Evolutionary conservation across 2,329 filamentous ascomycete genomes (phyloP).

Genomic region (Pestalotiopsis sp.): DNA sequence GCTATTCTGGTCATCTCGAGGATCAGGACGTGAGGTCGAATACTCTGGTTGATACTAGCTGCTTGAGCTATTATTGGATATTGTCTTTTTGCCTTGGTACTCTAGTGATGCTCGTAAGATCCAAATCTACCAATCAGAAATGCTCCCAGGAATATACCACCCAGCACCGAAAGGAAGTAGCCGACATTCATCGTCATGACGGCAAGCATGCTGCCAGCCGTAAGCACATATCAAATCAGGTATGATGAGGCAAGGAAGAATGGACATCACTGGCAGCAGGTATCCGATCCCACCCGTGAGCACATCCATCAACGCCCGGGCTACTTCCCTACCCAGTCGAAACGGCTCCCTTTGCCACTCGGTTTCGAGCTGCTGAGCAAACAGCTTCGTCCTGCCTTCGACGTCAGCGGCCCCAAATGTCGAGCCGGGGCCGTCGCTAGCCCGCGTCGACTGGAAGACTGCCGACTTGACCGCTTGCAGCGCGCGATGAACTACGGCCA

Average conservation of each 20-base stretch:
- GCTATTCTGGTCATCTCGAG: conserved; percentile 34
- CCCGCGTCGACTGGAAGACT: background rate
- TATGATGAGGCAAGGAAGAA: background rate
- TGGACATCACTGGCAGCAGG: conserved; percentile 57
- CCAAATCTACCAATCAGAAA: background rate
- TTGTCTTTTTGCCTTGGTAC: no score
- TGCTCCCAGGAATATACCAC: conserved; percentile 48
- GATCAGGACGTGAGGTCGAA: conserved; percentile 13
- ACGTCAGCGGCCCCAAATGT: background rate
- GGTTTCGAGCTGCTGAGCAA: background rate
- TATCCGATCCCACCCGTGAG: conserved; percentile 60
- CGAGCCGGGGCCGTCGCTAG: background rate
- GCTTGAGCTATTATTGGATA: no score
- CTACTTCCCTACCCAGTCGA: conserved; percentile 59
- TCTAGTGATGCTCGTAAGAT: background rate
- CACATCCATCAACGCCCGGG: conserved; percentile 55
- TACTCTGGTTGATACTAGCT: no score
- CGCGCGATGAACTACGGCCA: conserved; percentile 55
- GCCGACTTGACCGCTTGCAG: conserved; percentile 53
- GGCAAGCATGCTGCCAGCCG: conserved; percentile 63
- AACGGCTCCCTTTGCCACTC: background rate
- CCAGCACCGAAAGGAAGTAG: conserved; percentile 65
- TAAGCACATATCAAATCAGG: background rate
- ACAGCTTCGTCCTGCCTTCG: background rate
- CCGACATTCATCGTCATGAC: conserved; percentile 71